Percentiles rank a stretch among this genome's conserved stretches.
These are phyloP conservation scores for Hirsutella thompsonii DNA, from an alignment of 2,329 filamentous ascomycete species.

Conservation along the genomic window DNA sequence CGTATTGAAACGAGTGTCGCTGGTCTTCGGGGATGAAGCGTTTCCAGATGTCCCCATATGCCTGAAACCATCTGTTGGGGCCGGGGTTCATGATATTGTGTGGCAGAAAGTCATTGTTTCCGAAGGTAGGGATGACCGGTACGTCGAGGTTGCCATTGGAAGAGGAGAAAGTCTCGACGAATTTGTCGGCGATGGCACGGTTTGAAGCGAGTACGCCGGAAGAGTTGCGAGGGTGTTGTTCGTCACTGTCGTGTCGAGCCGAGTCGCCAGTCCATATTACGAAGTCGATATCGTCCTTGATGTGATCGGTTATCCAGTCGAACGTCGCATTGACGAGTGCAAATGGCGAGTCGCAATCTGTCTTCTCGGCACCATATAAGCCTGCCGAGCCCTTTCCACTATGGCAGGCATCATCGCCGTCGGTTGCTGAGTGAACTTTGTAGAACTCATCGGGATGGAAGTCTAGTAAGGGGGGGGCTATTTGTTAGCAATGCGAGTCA, in stretches of 20 bases:
- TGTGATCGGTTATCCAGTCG: conserved; percentile 68
- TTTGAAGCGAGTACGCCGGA: conserved; percentile 72
- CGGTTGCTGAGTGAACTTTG: conserved; percentile 61
- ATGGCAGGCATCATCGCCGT: conserved; percentile 63
- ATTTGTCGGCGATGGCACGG: conserved; percentile 59
- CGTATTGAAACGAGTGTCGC: conserved; percentile 78
- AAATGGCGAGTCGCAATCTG: conserved; percentile 77
- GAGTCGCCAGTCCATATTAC: conserved; percentile 90
- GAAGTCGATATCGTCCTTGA: conserved; percentile 74
- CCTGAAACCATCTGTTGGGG: conserved; percentile 74
- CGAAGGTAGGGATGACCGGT: conserved; percentile 79
- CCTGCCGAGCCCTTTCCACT: conserved; percentile 65
- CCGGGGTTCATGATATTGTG: conserved; percentile 86
- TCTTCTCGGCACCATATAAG: conserved; percentile 70
- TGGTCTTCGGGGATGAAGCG: conserved; percentile 87
- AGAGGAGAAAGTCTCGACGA: conserved; percentile 59
- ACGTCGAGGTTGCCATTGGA: conserved; percentile 47
- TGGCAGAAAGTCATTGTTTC: conserved; percentile 95
- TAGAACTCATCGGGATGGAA: conserved; percentile 88
- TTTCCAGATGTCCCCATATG: conserved; percentile 68
- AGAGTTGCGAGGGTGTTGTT: conserved; percentile 60
- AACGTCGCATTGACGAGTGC: conserved; percentile 79
- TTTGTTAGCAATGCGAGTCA: neutral
- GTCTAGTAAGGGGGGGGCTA: conserved; percentile 38
- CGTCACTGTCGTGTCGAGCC: conserved; percentile 80